Percentiles rank a stretch among this genome's conserved stretches.
These are phyloP conservation scores for Exophiala dermatitidis DNA, from an alignment of 2,329 filamentous ascomycete genomes.

Conservation along the genomic window DNA sequence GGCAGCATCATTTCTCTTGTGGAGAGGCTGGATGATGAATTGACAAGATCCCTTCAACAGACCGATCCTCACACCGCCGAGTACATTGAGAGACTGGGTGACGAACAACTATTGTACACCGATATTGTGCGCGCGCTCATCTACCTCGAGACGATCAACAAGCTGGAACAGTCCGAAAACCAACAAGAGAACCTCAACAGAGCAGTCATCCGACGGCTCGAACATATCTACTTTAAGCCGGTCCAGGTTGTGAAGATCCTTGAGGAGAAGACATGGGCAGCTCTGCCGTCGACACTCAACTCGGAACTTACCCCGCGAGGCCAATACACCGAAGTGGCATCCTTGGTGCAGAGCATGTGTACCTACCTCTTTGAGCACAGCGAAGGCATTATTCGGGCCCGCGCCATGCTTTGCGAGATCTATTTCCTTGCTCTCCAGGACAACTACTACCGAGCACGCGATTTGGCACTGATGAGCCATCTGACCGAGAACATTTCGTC, in stretches of 20 bases:
- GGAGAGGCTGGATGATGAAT: slow-evolving; percentile 92
- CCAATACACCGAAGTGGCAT: slow-evolving; percentile 59
- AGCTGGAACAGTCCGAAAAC: slow-evolving; percentile 56
- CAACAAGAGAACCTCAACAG: slow-evolving; percentile 86
- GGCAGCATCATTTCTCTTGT: slow-evolving; percentile 92
- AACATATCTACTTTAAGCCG: slow-evolving; percentile 99
- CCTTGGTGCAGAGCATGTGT: slow-evolving; percentile 79
- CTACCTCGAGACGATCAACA: slow-evolving; percentile 76
- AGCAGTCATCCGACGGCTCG: slow-evolving; percentile 83
- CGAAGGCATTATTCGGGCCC: slow-evolving; percentile 90
- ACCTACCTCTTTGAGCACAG: slow-evolving; percentile 91
- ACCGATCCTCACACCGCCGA: slow-evolving; percentile 98
- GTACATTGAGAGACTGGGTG: slow-evolving; percentile 90
- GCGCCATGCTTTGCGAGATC: slow-evolving; percentile 96
- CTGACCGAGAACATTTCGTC: slow-evolving; percentile 93
- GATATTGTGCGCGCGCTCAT: slow-evolving; percentile 81
- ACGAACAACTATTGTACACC: slow-evolving; percentile 86
- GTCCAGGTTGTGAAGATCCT: slow-evolving; percentile 86
- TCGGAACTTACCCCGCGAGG: slow-evolving; percentile 73
- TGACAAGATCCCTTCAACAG: slow-evolving; percentile 90
- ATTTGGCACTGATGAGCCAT: slow-evolving; percentile 99
- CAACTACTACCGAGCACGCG: slow-evolving; percentile 93
- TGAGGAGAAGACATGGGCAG: slow-evolving; percentile 89
- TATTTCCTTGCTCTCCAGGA: slow-evolving; percentile 97
- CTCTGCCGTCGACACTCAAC: slow-evolving; percentile 61